phyloP scores from a whole-genome alignment of 208 protist species.

The Angomonas deanei region DNA sequence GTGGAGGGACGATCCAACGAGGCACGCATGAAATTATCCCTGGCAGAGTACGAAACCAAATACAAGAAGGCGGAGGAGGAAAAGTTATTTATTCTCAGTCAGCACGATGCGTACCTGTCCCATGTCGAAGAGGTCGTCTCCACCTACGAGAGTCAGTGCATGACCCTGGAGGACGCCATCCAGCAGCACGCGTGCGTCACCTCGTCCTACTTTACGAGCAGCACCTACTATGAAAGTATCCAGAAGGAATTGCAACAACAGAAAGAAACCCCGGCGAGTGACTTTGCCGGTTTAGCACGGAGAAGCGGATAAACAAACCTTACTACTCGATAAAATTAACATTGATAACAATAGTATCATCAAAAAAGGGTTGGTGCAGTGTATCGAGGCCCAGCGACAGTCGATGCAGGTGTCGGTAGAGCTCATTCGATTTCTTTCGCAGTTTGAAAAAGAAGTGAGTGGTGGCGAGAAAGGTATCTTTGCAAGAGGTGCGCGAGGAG shows the following conservation, averaged over 20 bases:
- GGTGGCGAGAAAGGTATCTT: conserved; percentile 13
- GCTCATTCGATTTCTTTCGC: conserved; percentile 38
- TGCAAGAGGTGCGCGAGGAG: conserved; percentile 52
- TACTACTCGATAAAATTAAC: conserved; percentile 25
- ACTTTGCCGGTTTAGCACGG: not conserved
- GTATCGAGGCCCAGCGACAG: conserved; percentile 27
- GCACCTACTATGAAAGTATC: not conserved
- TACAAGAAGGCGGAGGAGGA: conserved; percentile 42
- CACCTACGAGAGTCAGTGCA: conserved; percentile 32
- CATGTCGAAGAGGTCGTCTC: conserved; percentile 47
- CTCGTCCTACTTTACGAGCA: conserved; percentile 34
- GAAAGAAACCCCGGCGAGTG: not conserved
- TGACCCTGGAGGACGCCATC: conserved; percentile 55
- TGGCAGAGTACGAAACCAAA: conserved; percentile 54
- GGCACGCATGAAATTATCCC: conserved; percentile 61
- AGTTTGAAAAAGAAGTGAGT: conserved; percentile 49
- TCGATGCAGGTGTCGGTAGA: conserved; percentile 26
- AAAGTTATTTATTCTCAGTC: conserved; percentile 52
- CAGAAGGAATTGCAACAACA: not conserved
- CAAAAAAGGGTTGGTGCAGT: conserved; percentile 19
- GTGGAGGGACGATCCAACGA: conserved; percentile 67
- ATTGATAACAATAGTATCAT: conserved; percentile 39
- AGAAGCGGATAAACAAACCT: not conserved
- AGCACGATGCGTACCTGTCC: conserved; percentile 71
- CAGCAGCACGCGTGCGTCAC: conserved; percentile 41